Conservation (phyloP, 1,139 yeast genomes). For the Blastobotrys indianensis region DNA sequence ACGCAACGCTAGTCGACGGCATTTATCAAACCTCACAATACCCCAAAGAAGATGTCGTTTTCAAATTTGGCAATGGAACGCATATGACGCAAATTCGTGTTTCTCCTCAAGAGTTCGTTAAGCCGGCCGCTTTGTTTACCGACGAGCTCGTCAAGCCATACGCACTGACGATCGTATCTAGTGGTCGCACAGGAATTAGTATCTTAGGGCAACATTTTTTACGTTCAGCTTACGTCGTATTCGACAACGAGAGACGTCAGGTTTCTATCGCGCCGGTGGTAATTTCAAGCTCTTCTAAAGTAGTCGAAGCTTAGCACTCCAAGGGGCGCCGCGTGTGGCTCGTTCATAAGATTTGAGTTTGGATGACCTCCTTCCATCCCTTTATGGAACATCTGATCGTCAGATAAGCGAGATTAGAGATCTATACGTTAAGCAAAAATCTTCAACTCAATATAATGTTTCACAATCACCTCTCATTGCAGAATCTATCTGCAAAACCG, state of each 20-base stretch:
- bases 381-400: no score
- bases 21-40: constrained; percentile 19
- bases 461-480: no score
- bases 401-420: no score
- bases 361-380: no score
- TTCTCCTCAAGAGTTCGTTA: constrained; percentile 21
- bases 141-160: constrained; percentile 20
- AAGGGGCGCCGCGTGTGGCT: no score
- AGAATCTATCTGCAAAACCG: no score
- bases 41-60: constrained; percentile 16
- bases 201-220: constrained; percentile 71
- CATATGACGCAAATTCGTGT: constrained; percentile 21
- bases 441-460: no score
- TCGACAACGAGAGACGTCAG: constrained; percentile 47
- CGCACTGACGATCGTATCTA: constrained; percentile 33
- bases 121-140: constrained; percentile 17
- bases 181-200: constrained; percentile 17
- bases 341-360: no score
- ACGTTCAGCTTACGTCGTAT: constrained; percentile 70
- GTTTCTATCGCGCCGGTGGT: constrained; percentile 61
- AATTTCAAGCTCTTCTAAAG: constrained; percentile 20
- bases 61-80: constrained; percentile 28
- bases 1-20: constrained; percentile 16
- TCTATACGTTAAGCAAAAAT: no score
- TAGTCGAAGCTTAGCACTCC: no score